phyloP scores from a whole-genome alignment of 441 rosid genomes.

The Melastoma candidum region DNA sequence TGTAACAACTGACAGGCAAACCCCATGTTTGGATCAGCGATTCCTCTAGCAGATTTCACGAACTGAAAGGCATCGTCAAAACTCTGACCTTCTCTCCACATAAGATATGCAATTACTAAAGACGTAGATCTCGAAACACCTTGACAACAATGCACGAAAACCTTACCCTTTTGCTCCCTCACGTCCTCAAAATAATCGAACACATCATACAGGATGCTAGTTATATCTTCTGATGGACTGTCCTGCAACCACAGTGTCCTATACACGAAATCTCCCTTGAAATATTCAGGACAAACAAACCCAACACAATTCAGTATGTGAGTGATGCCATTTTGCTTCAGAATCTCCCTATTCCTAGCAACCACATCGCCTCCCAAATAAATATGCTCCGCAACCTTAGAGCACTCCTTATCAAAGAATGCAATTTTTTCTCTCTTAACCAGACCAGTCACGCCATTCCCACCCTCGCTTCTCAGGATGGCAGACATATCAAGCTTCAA shows the following conservation, averaged over 20 bases:
- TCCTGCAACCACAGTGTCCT: constrained; percentile 97
- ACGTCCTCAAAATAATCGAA: constrained; percentile 99
- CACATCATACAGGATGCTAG: constrained; percentile 89
- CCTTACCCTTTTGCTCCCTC: constrained; percentile 76
- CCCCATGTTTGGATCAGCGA: constrained; percentile 98
- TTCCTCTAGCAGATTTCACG: constrained; percentile 92
- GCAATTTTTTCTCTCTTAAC: constrained; percentile 90
- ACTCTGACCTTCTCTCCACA: constrained; percentile 99
- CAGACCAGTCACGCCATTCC: constrained; percentile 39
- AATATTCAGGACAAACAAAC: constrained; percentile 93
- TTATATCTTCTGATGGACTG: constrained; percentile 94
- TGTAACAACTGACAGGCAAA: constrained; percentile 95
- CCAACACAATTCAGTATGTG: constrained; percentile 94
- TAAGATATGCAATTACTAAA: constrained; percentile 86
- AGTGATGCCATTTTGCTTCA: constrained; percentile 74
- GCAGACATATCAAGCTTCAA: constrained; percentile 85
- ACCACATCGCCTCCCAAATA: constrained; percentile 97
- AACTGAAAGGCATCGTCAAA: constrained; percentile 95
- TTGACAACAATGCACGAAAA: constrained; percentile 94
- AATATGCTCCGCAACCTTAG: constrained; percentile 87
- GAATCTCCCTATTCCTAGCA: constrained; percentile 69
- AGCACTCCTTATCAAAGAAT: constrained; percentile 86
- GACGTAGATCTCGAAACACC: constrained; percentile 98
- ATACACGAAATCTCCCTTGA: constrained; percentile 76
- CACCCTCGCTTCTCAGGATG: constrained; percentile 55